A percentile compares a stretch with the other conserved stretches of the same genome.
phyloP scores from a whole-genome alignment of 1,284 basidiomycete species.

The Omphalotus olearius region DNA sequence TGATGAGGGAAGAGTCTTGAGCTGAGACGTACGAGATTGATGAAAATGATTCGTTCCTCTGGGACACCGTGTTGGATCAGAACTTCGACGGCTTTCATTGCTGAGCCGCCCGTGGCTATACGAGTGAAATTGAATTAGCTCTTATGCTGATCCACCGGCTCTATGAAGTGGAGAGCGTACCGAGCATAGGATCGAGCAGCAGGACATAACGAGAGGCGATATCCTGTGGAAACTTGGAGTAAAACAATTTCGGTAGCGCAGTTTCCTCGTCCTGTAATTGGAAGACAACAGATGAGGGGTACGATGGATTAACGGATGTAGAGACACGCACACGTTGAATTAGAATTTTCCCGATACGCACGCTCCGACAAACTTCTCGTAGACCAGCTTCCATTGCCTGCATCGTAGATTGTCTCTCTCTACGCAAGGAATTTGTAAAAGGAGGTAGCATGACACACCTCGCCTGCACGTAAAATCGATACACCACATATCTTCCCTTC shows the following conservation, averaged over 20 bases:
- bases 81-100: slow-evolving; percentile 96
- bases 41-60: slow-evolving; percentile 91
- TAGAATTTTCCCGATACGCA: slow-evolving; percentile 89
- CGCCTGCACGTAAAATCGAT: slow-evolving; percentile 86
- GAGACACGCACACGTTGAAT: slow-evolving; percentile 73
- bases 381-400: slow-evolving; percentile 94
- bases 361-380: slow-evolving; percentile 90
- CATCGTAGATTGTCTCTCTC: neutral
- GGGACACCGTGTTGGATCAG: slow-evolving; percentile 87
- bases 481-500: slow-evolving; percentile 95
- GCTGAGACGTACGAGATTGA: slow-evolving; percentile 74
- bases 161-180: slow-evolving; percentile 37
- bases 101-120: slow-evolving; percentile 93
- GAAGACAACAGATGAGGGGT: slow-evolving; percentile 1
- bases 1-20: neutral
- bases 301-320: slow-evolving; percentile 1
- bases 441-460: slow-evolving; percentile 41
- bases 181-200: slow-evolving; percentile 96
- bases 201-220: slow-evolving; percentile 91
- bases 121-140: neutral
- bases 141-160: neutral
- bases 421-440: neutral
- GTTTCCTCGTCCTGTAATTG: slow-evolving; percentile 83
- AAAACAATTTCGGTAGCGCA: slow-evolving; percentile 84
- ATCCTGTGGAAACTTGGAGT: slow-evolving; percentile 90